Percentiles rank a stretch among this genome's conserved stretches.
Evolutionary conservation across 106 monocot genomes (phyloP).

Genomic region (Dactylorhiza incarnata): DNA sequence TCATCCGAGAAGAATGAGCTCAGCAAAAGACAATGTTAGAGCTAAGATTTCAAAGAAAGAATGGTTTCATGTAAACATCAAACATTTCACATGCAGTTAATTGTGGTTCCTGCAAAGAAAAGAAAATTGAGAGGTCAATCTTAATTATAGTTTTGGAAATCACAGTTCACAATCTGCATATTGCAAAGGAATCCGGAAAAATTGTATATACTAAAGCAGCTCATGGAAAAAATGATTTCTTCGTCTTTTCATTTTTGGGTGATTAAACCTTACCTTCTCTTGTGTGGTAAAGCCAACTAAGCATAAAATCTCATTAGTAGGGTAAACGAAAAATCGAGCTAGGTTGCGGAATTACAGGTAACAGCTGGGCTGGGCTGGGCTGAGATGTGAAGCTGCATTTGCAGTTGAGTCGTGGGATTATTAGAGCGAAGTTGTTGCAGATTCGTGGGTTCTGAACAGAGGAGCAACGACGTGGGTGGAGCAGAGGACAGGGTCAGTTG

Average conservation of each 20-base stretch:
- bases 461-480: too few species aligned
- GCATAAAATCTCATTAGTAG: too few species aligned
- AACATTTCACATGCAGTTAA: constrained; percentile 4
- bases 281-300: too few species aligned
- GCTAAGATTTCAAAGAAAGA: neutral
- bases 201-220: neutral
- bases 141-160: neutral
- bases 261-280: neutral
- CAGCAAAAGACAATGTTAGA: neutral
- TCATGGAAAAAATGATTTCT: neutral
- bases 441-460: too few species aligned
- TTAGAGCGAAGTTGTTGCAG: too few species aligned
- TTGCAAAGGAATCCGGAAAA: too few species aligned
- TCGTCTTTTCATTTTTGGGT: neutral
- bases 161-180: neutral
- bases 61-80: constrained; percentile 9
- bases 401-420: too few species aligned
- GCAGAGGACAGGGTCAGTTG: too few species aligned
- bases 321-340: too few species aligned
- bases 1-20: neutral
- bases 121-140: neutral
- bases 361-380: too few species aligned
- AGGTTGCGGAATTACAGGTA: too few species aligned
- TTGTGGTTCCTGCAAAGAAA: constrained; percentile 4
- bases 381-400: too few species aligned